Conservation (phyloP, 208 protist species). For the Leishmania aethiopica region DNA sequence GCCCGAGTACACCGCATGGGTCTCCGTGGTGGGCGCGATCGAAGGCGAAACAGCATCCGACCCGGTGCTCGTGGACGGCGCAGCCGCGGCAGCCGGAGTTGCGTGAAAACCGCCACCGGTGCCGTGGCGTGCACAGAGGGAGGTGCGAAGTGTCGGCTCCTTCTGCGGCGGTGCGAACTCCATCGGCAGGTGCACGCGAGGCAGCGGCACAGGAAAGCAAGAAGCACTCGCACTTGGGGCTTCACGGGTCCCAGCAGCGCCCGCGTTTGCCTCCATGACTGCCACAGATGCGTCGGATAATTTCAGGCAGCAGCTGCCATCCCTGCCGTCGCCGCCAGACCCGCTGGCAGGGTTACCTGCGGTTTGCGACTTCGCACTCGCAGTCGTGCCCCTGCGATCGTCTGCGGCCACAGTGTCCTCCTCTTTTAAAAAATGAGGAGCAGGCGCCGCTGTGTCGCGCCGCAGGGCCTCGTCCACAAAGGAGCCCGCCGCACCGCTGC, state of each 20-base stretch:
- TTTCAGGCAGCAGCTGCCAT: not conserved
- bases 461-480: not conserved
- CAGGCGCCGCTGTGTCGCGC: not conserved
- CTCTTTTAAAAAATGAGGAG: not conserved
- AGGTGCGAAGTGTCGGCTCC: not conserved
- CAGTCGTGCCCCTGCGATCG: not conserved
- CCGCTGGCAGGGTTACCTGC: not conserved
- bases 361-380: not conserved
- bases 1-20: not conserved
- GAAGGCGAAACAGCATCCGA: not conserved
- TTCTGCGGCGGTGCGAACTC: not conserved
- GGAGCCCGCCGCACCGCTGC: not conserved
- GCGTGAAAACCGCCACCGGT: not conserved
- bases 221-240: not conserved
- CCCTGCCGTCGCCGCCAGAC: not conserved
- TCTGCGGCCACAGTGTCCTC: not conserved
- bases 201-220: not conserved
- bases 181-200: conserved; percentile 5
- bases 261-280: not conserved
- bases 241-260: not conserved
- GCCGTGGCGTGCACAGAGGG: not conserved
- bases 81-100: not conserved
- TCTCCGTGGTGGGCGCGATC: not conserved
- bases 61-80: not conserved
- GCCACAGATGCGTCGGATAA: not conserved